A percentile compares a stretch with the other conserved stretches of the same genome.
phyloP scores from a whole-genome alignment of 2,329 filamentous ascomycete species.

The Beauveria rudraprayagi region DNA sequence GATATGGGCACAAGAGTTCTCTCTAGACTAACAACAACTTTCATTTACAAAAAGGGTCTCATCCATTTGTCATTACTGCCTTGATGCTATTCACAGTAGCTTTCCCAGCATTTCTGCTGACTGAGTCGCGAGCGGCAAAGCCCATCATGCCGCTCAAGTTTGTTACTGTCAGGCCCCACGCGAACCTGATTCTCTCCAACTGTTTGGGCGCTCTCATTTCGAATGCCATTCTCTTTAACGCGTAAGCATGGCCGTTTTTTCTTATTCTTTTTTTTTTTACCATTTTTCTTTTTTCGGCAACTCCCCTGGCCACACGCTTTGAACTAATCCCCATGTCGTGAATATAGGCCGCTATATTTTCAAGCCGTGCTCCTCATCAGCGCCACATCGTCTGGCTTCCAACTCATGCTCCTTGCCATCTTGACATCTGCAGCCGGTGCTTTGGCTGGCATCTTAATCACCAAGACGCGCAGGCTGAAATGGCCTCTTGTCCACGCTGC shows the following conservation, averaged over 20 bases:
- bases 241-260: conserved; percentile 27
- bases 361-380: conserved; percentile 63
- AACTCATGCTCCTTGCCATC: conserved; percentile 56
- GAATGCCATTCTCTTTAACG: conserved; percentile 53
- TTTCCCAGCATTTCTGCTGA: conserved; percentile 44
- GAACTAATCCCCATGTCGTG: background rate
- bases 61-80: conserved; percentile 47
- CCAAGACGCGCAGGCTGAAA: conserved; percentile 49
- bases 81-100: conserved; percentile 39
- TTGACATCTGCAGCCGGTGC: conserved; percentile 47
- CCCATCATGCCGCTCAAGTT: conserved; percentile 55
- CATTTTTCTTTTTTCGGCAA: background rate
- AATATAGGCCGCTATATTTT: conserved; percentile 60
- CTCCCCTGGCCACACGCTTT: background rate
- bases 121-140: conserved; percentile 40
- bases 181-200: conserved; percentile 50
- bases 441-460: conserved; percentile 54
- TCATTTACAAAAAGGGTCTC: conserved; percentile 35
- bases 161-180: conserved; percentile 39
- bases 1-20: background rate
- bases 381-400: conserved; percentile 62
- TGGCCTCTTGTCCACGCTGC: conserved; percentile 48
- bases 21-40: conserved; percentile 4
- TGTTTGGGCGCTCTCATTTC: conserved; percentile 41
- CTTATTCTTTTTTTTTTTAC: background rate